phyloP scores from a whole-genome alignment of 805 yeast species.

The Candida ortonii region DNA sequence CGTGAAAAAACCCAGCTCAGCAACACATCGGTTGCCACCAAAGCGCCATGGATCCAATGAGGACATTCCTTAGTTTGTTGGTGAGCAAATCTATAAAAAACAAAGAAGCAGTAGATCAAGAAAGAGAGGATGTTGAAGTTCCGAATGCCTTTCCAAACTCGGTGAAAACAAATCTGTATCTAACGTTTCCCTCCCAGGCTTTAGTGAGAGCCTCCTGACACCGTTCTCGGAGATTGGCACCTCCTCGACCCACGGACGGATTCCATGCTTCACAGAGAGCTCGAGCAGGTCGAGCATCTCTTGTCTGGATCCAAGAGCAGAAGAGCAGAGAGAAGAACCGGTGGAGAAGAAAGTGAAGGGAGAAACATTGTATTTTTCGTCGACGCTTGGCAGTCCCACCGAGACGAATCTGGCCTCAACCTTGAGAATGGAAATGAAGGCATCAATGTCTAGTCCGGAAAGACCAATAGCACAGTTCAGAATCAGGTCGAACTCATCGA shows the following conservation, averaged over 20 bases:
- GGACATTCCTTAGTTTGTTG: no score
- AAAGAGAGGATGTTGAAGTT: conserved; percentile 14
- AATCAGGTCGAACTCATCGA: conserved; percentile 38
- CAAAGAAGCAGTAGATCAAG: no score
- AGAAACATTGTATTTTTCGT: conserved; percentile 40
- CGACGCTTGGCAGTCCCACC: conserved; percentile 45
- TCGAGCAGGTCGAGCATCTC: conserved; percentile 47
- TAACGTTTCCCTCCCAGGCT: conserved; percentile 46
- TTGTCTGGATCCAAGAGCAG: conserved; percentile 46
- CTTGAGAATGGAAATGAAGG: conserved; percentile 33
- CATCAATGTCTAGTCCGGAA: conserved; percentile 35
- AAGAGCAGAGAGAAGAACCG: conserved; percentile 44
- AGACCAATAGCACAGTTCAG: conserved; percentile 43
- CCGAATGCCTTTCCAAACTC: conserved; percentile 46
- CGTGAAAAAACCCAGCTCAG: no score
- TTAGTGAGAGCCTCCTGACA: conserved; percentile 43
- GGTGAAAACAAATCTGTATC: conserved; percentile 51
- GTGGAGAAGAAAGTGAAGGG: conserved; percentile 51
- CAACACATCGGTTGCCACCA: conserved; percentile 17
- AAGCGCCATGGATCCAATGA: conserved; percentile 23
- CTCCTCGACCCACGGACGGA: conserved; percentile 51
- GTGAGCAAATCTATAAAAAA: no score
- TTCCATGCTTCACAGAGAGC: conserved; percentile 42
- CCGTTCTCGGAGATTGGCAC: conserved; percentile 44
- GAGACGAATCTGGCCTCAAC: conserved; percentile 43